Percentiles rank a stretch among this genome's conserved stretches.
Conservation (phyloP, 345 rosid genomes). For the Euphorbia pulcherrima region DNA sequence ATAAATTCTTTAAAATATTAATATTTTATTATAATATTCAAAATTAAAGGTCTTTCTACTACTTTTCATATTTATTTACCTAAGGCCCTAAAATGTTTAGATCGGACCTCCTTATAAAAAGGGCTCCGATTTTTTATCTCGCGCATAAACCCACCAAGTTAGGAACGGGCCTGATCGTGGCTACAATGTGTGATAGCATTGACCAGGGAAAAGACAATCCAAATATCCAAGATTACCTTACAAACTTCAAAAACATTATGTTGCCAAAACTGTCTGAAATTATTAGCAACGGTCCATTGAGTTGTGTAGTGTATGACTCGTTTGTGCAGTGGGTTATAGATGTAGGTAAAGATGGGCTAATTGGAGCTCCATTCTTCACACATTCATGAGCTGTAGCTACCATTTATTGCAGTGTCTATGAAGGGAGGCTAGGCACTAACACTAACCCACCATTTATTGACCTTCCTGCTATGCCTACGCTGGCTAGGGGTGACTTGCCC, state of each 20-base stretch:
- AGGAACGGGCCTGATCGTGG: too few relatives aligned
- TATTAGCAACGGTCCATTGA: conserved; percentile 42
- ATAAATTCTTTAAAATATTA: too few relatives aligned
- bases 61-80: too few relatives aligned
- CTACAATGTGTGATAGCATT: not conserved
- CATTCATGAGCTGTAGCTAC: not conserved
- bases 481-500: not conserved
- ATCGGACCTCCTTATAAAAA: too few relatives aligned
- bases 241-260: not conserved
- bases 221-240: not conserved
- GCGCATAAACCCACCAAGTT: too few relatives aligned
- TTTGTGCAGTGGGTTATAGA: conserved; percentile 50
- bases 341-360: conserved; percentile 21
- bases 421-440: not conserved
- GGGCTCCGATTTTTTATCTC: too few relatives aligned
- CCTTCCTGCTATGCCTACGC: not conserved
- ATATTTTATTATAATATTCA: too few relatives aligned
- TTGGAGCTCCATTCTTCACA: not conserved
- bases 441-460: not conserved
- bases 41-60: too few relatives aligned
- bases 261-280: conserved; percentile 28
- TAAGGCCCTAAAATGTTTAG: too few relatives aligned
- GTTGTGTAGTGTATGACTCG: conserved; percentile 53
- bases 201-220: not conserved
- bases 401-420: not conserved